Percentiles rank a stretch among this genome's conserved stretches.
Evolutionary conservation across 2,329 filamentous ascomycete genomes (phyloP).

Genomic region (Fusarium sp.): DNA sequence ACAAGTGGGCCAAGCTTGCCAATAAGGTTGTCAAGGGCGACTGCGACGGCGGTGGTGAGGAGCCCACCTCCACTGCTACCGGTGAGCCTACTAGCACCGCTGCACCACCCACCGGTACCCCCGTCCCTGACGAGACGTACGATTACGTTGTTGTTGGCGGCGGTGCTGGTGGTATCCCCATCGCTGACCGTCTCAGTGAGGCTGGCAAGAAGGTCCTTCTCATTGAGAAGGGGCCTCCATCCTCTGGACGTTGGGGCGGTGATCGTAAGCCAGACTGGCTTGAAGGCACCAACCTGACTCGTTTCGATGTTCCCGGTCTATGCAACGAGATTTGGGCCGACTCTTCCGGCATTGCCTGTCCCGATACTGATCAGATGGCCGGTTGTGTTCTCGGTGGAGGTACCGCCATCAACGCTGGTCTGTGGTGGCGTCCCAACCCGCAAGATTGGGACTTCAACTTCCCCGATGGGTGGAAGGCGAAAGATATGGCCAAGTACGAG

Average conservation of each 20-base stretch:
- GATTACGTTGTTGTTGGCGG: conserved; percentile 15
- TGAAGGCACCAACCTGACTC: conserved; percentile 3
- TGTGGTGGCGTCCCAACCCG: conserved; percentile 23
- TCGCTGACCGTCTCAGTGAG: conserved; percentile 17
- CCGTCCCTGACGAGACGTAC: conserved; percentile 10
- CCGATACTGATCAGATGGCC: conserved; percentile 18
- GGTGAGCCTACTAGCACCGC: background rate
- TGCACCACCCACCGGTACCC: conserved; percentile 7
- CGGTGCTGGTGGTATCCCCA: conserved; percentile 12
- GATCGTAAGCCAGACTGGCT: conserved; percentile 21
- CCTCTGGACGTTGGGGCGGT: conserved; percentile 14
- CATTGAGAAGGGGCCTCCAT: conserved; percentile 17
- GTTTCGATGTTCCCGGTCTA: conserved; percentile 16
- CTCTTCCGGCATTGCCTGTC: conserved; percentile 12
- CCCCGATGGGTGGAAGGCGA: conserved; percentile 20
- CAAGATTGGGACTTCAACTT: conserved; percentile 17
- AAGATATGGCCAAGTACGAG: conserved; percentile 17
- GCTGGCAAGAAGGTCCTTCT: conserved; percentile 16
- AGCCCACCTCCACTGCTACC: conserved; percentile 6
- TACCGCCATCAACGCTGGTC: conserved; percentile 15
- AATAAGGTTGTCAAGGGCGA: conserved; percentile 6
- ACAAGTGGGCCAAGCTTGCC: conserved; percentile 4
- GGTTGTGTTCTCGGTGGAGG: conserved; percentile 22
- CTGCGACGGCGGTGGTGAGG: background rate
- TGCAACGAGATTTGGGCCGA: conserved; percentile 15